Conservation (phyloP, 768 basidiomycete genomes). For the Hericium rajendrae region DNA sequence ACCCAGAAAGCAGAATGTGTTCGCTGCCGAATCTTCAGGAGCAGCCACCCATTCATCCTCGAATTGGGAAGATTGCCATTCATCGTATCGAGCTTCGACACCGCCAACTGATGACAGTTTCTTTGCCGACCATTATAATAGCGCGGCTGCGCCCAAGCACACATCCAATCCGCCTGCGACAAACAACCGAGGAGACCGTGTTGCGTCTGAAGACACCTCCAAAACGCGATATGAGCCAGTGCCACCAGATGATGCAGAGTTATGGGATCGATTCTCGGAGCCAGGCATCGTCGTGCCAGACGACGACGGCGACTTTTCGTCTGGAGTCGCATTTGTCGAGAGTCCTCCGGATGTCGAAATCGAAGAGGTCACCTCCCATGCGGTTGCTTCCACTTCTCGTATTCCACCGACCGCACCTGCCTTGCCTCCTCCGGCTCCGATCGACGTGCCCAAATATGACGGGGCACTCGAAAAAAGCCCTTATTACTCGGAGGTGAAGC, state of each 20-base stretch:
- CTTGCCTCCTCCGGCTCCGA: not conserved
- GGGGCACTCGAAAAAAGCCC: slow-evolving; percentile 6
- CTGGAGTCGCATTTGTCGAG: not conserved
- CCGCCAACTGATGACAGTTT: not conserved
- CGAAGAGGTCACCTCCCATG: not conserved
- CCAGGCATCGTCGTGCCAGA: not conserved
- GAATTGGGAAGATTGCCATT: not conserved
- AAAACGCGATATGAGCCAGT: too few species aligned
- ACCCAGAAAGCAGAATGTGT: not conserved
- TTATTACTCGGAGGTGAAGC: slow-evolving; percentile 42
- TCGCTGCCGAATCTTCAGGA: not conserved
- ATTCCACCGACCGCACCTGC: not conserved
- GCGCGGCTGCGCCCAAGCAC: too few species aligned
- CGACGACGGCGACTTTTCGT: not conserved
- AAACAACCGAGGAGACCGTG: too few species aligned
- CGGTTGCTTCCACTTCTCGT: not conserved
- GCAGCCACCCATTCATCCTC: not conserved
- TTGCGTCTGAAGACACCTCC: too few species aligned
- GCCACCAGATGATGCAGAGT: too few species aligned
- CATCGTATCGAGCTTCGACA: not conserved
- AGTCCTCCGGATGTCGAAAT: not conserved
- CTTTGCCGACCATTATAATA: not conserved
- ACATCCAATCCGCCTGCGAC: too few species aligned
- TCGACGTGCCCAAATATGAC: not conserved
- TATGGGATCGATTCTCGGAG: too few species aligned